Percentiles rank a stretch among this genome's conserved stretches.
phyloP scores from a whole-genome alignment of 352 stramenopile genomes.

The Pythium periplocum region DNA sequence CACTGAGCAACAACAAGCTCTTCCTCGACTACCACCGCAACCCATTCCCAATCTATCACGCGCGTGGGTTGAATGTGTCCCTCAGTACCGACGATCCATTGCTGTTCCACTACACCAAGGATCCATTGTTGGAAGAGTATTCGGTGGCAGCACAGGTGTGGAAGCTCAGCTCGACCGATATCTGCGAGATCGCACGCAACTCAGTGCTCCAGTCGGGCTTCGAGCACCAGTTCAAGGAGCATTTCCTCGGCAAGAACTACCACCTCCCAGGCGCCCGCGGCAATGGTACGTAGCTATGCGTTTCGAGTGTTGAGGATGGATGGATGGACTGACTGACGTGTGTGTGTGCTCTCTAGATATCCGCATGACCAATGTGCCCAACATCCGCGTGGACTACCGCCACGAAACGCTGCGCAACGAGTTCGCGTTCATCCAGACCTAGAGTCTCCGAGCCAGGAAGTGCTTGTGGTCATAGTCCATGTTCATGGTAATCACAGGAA shows the following conservation, averaged over 20 bases:
- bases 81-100: conserved; percentile 98
- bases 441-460: background rate
- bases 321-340: background rate
- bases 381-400: conserved; percentile 90
- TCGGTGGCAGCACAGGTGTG: conserved; percentile 91
- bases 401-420: conserved; percentile 77
- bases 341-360: conserved; percentile 64
- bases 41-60: conserved; percentile 94
- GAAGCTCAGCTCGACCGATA: conserved; percentile 95
- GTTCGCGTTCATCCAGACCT: conserved; percentile 68
- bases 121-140: conserved; percentile 96
- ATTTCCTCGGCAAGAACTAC: conserved; percentile 96
- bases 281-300: conserved; percentile 49
- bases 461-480: too few relatives aligned
- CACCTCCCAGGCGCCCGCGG: conserved; percentile 53
- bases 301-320: background rate
- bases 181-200: conserved; percentile 98
- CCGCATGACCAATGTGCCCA: conserved; percentile 91
- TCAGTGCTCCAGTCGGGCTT: conserved; percentile 98
- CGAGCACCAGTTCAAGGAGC: conserved; percentile 96
- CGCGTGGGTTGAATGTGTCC: conserved; percentile 96
- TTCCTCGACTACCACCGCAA: conserved; percentile 95
- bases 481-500: too few relatives aligned
- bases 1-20: conserved; percentile 94
- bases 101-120: conserved; percentile 98